Base-by-base conservation (phyloP, 2,329 filamentous ascomycete species). In the Epichloe amarillans region DNA sequence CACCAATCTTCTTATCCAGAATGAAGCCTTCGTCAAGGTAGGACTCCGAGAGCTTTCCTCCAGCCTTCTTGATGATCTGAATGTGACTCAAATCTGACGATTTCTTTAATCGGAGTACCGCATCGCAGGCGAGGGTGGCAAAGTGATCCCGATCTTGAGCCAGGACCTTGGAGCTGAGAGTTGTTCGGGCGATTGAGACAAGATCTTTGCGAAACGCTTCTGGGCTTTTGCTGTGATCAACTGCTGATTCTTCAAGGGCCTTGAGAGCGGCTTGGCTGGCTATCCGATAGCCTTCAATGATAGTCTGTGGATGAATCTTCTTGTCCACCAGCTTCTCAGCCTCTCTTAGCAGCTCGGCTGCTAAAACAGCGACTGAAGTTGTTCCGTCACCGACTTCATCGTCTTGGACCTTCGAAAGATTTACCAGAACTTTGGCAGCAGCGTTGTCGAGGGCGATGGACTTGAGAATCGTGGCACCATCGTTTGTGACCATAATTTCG, bases 1-100 rank as follows among this genome's bases (percentile, higher is more conserved):
- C 91, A 59, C 93, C 93, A 58, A 98, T 95, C 74, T 91, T 95
- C 80, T 98, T 98, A 74, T 98, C 93, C 50, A 98, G 75, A 64
- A 98, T 97, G 73, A 98, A 98, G 5, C 93, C 93, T 62, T 96
- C 89, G 64, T 98, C 93, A 41, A 98, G 78, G 70, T 98, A 98
- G 12, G 91, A 97, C 68, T 98, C 93, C 67, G 83, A 93, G 53
- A 98, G 81, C 77, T 97, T 98, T 61, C 93, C 93, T 60, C 93
- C 93, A 2, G 91, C 86, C 77, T 98, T 98, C 78, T 98, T 98
- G 75, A 98, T 98, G 64, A 98, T 90, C 70, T 98, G 93, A 58
- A 98, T 98, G 66, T 97, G 90, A 67, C 87, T 96, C 50, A 98
- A 81, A 67, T 98, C 93, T 52, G 87, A 88, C 2, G 89, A 94